Conservation (phyloP, 2,329 filamentous ascomycete species). For the Alternaria triticina region DNA sequence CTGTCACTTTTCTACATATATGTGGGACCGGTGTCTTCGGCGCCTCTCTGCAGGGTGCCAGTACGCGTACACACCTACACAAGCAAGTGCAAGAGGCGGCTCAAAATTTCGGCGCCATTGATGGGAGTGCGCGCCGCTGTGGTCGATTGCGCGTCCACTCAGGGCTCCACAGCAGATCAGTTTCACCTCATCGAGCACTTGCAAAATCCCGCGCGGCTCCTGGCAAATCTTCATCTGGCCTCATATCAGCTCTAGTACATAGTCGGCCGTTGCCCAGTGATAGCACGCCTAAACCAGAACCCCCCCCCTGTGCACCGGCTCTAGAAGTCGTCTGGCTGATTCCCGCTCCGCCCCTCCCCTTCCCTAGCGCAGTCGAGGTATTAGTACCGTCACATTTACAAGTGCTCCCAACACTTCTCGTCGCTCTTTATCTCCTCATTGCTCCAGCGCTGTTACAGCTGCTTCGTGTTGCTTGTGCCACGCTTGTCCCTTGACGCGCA, state of each 20-base stretch:
- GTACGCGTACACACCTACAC: constrained; percentile 11
- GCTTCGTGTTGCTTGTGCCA: constrained; percentile 32
- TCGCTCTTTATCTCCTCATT: constrained; percentile 31
- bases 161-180: constrained; percentile 36
- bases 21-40: constrained; percentile 10
- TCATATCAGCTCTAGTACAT: constrained; percentile 7
- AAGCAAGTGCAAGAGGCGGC: constrained; percentile 2
- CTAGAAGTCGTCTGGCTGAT: constrained; percentile 21
- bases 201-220: constrained; percentile 23
- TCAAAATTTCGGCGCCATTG: constrained; percentile 11
- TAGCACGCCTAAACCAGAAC: constrained; percentile 13
- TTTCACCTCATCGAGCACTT: constrained; percentile 34
- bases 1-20: background rate
- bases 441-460: constrained; percentile 21
- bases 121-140: background rate
- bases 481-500: constrained; percentile 19
- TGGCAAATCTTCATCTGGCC: constrained; percentile 25
- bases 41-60: background rate
- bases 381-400: constrained; percentile 30
- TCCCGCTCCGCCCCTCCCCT: constrained; percentile 43
- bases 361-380: constrained; percentile 30
- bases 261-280: constrained; percentile 23
- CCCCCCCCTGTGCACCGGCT: constrained; percentile 27
- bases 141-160: constrained; percentile 42
- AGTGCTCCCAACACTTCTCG: constrained; percentile 27